phyloP scores from a whole-genome alignment of 2,329 filamentous ascomycete species.

The Fusarium sp. region DNA sequence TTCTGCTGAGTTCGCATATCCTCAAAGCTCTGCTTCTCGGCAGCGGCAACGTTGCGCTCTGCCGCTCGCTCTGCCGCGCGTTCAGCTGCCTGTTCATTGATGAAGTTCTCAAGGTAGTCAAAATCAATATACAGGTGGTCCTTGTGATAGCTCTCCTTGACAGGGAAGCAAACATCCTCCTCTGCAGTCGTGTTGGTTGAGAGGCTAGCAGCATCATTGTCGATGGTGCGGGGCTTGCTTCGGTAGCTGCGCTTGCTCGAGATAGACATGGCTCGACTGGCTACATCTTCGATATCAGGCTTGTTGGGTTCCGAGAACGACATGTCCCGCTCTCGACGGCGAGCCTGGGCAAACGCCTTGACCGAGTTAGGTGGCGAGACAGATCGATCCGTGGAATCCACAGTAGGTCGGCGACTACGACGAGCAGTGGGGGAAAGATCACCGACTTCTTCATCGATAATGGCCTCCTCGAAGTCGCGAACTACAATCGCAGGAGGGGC shows the following conservation, averaged over 20 bases:
- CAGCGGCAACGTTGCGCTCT: conserved; percentile 59
- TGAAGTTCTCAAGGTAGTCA: conserved; percentile 92
- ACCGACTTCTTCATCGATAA: conserved; percentile 77
- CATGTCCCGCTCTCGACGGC: conserved; percentile 81
- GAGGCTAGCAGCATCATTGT: conserved; percentile 69
- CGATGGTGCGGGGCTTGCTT: conserved; percentile 68
- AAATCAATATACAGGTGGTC: conserved; percentile 88
- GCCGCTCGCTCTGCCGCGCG: conserved; percentile 56
- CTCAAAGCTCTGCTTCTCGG: conserved; percentile 42
- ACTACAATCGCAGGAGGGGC: conserved; percentile 58
- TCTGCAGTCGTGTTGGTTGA: conserved; percentile 77
- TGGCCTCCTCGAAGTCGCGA: conserved; percentile 87
- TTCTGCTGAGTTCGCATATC: conserved; percentile 46
- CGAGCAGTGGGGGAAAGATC: conserved; percentile 55
- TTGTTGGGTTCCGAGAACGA: conserved; percentile 62
- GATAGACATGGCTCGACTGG: conserved; percentile 77
- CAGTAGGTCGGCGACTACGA: conserved; percentile 64
- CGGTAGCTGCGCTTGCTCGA: conserved; percentile 69
- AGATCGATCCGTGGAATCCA: conserved; percentile 71
- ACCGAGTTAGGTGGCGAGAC: conserved; percentile 95
- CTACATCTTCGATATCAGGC: conserved; percentile 55
- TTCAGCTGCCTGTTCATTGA: conserved; percentile 64
- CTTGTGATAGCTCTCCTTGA: conserved; percentile 72
- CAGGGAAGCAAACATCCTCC: conserved; percentile 89
- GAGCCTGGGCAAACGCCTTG: conserved; percentile 93